These are phyloP conservation scores for Tolypocladium endophyticum DNA, from an alignment of 2,329 filamentous ascomycete species.

Conservation along the genomic window DNA sequence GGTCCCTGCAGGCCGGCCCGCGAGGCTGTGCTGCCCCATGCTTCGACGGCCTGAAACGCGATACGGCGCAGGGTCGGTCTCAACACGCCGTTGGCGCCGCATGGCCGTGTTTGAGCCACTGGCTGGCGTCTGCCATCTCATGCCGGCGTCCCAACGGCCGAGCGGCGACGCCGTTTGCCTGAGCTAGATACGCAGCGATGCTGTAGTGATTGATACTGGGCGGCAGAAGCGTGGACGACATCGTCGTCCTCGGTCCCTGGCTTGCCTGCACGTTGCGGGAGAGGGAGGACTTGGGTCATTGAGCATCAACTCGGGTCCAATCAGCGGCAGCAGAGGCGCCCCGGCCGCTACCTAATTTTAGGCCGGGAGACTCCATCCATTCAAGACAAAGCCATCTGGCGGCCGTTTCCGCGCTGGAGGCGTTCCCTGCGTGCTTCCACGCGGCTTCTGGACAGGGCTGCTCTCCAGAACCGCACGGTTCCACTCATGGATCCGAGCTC, in stretches of 20 bases:
- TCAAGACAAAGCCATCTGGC: neutral
- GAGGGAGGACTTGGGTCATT: no score
- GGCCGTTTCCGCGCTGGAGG: neutral
- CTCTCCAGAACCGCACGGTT: neutral
- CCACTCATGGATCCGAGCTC: neutral
- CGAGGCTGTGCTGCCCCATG: neutral
- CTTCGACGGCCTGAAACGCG: neutral
- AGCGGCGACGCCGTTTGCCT: neutral
- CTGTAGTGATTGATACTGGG: neutral
- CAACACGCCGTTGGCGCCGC: neutral
- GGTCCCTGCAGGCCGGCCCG: neutral
- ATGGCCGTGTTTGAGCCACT: neutral
- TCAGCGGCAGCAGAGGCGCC: neutral
- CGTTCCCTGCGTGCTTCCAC: neutral
- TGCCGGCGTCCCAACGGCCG: neutral
- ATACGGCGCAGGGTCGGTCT: neutral
- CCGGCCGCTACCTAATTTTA: neutral
- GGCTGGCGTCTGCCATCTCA: neutral
- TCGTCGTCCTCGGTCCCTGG: neutral
- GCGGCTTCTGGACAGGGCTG: neutral
- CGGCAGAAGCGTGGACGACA: neutral
- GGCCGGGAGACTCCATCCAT: neutral
- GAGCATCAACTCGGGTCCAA: neutral
- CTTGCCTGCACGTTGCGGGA: neutral
- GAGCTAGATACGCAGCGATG: no score